Evolutionary conservation across 2,329 filamentous ascomycete species (phyloP), one percentile per base, ranked within the genome.

Genomic region (Bipolaris gigantea): DNA sequence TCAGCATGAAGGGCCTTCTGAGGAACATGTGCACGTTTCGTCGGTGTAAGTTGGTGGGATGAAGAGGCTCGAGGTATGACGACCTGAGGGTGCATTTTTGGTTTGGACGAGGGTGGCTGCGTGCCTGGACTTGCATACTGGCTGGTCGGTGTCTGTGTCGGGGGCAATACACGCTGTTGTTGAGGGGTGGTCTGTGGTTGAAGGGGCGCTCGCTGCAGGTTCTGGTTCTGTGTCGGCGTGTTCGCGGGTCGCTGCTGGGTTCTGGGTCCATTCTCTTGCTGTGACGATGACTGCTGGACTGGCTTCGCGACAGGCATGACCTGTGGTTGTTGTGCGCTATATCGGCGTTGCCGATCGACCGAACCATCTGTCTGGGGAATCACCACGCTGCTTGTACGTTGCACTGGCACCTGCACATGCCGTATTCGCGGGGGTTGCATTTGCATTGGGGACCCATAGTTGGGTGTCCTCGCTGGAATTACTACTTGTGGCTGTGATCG

Each of bases 1-100:
- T 87, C 83, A 10, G 83, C 75, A 13, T 68, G 77, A 18, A 72
- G 61, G 11, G 63, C 57, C 48, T 67, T 68, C n/a, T 67, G 46
- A 13, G 63, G 59, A 8, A 55, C 48, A 44, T 66, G 66, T 3
- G 62, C 53, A 25, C 64, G 53, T 51, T 65, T 69, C 8, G 67
- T 63, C 1, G 69, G 68, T 1, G 67, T 68, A 8, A 67, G 66
- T 30, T 68, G 63, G 23, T 67, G 65, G 1, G 64, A 64, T 2
- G 68, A 55, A 16, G 67, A 58, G 2, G 48, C 13, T 11, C 56
- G 64, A 52, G 56, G 56, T 16, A 73, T 73, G 34, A 73, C 62
- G 11, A 73, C 64, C 50, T 73, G 67, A 3, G 74, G 70, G 44
- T 76, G 72, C n/a, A 64, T 65, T 36, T 57, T 63, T 10, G 58